phyloP scores from a whole-genome alignment of 331 rosid genomes.

The Dryas integrifolia region DNA sequence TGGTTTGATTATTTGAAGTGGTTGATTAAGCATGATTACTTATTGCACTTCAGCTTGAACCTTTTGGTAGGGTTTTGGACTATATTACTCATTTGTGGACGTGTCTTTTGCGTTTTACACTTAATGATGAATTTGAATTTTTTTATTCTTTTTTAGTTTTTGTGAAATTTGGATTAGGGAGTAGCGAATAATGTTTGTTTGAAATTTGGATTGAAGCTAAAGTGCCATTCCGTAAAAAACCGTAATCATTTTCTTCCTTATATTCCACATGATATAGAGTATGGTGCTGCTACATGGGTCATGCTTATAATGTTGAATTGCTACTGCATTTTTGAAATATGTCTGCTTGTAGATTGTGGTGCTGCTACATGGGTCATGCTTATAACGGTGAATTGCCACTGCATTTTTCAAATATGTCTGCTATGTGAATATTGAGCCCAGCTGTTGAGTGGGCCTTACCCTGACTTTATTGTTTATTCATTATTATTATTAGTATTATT shows the following conservation, averaged over 20 bases:
- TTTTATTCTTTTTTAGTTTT: not conserved
- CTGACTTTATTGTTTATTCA: not conserved
- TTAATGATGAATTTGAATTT: not conserved
- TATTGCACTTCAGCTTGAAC: not conserved
- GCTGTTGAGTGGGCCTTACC: not conserved
- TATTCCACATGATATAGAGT: too few relatives aligned
- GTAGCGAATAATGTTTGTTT: not conserved
- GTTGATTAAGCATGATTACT: not conserved
- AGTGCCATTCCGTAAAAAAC: not conserved
- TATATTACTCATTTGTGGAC: not conserved
- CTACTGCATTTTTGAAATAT: not conserved
- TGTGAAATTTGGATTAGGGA: not conserved
- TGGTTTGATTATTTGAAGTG: not conserved
- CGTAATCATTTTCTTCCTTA: too few relatives aligned
- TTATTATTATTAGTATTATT: not conserved
- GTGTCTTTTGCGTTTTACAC: not conserved
- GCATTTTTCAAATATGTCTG: not conserved
- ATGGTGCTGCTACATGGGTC: not conserved
- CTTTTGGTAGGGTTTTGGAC: conserved; percentile 5
- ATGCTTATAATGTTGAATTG: not conserved
- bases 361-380: not conserved
- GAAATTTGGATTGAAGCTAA: not conserved
- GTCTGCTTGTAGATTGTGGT: not conserved
- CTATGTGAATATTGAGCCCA: not conserved
- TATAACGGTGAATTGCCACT: not conserved